These are phyloP conservation scores for Rhododendron vialii DNA, from an alignment of 148 eudicot species.

Conservation along the genomic window DNA sequence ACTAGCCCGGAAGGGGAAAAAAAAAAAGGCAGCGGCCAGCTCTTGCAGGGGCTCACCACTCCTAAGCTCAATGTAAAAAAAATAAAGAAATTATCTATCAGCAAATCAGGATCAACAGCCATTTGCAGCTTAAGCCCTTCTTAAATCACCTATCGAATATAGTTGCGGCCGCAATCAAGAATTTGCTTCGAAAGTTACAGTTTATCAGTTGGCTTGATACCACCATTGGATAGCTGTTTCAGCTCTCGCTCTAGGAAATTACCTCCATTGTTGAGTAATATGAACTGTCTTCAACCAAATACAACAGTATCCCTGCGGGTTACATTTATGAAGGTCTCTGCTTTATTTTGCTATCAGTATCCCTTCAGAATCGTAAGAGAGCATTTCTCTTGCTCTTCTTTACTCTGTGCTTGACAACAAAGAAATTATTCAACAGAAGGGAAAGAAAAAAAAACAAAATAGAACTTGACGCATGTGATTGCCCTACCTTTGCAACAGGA, in stretches of 20 bases:
- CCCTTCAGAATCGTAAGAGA: background rate
- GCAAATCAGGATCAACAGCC: background rate
- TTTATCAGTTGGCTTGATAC: background rate
- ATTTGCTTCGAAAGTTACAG: background rate
- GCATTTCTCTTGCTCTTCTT: background rate
- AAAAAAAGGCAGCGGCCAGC: background rate
- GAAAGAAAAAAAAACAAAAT: background rate
- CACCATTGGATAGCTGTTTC: background rate
- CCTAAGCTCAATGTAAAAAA: no score
- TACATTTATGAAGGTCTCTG: background rate
- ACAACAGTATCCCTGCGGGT: background rate
- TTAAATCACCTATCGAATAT: background rate
- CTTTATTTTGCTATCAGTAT: background rate
- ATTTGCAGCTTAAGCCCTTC: background rate
- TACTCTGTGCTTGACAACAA: background rate
- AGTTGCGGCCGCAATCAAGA: background rate
- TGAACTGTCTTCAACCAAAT: background rate
- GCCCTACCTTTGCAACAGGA: slow-evolving; percentile 5
- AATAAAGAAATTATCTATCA: background rate
- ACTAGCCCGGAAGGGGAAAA: background rate
- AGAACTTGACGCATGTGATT: background rate
- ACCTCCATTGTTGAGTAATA: background rate
- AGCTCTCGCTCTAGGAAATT: background rate
- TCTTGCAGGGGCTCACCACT: background rate
- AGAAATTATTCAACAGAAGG: background rate